Percentiles rank a stretch among this genome's conserved stretches.
These are phyloP conservation scores for Eremomyces bilateralis DNA, from an alignment of 495 filamentous ascomycete species.

Conservation along the genomic window DNA sequence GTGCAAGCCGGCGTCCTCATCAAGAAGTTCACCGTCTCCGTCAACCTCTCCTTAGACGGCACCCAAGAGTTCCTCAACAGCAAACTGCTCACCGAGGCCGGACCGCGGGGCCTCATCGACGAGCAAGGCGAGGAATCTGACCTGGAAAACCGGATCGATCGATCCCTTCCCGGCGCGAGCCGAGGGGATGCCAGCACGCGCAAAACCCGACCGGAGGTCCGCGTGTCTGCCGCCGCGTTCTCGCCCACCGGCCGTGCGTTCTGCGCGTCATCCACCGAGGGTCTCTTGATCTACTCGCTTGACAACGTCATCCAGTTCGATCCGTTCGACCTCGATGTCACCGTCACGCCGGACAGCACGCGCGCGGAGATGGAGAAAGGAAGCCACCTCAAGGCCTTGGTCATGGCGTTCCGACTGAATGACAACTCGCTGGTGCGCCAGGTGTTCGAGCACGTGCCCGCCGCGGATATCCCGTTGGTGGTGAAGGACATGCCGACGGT, in stretches of 20 bases:
- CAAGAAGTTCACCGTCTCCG: conserved; percentile 82
- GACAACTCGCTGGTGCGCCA: conserved; percentile 50
- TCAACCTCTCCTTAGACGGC: conserved; percentile 82
- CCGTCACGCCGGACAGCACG: conserved; percentile 67
- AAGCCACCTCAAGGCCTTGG: conserved; percentile 74
- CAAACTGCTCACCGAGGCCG: conserved; percentile 72
- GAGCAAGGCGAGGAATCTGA: conserved; percentile 76
- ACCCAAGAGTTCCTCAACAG: conserved; percentile 95
- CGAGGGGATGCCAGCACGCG: conserved; percentile 64
- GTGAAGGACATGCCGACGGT: conserved; percentile 60
- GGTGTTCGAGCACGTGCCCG: conserved; percentile 69
- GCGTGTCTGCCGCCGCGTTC: conserved; percentile 71
- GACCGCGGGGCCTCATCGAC: conserved; percentile 62
- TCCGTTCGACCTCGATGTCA: conserved; percentile 86
- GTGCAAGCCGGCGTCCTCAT: conserved; percentile 71
- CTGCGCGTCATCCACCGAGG: conserved; percentile 88
- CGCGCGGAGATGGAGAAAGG: conserved; percentile 49
- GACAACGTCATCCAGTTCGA: conserved; percentile 67
- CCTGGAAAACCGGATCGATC: conserved; percentile 62
- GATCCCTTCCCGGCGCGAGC: conserved; percentile 67
- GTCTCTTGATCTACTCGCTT: conserved; percentile 74
- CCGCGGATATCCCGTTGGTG: conserved; percentile 51
- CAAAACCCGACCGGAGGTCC: conserved; percentile 56
- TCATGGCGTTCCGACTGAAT: conserved; percentile 94
- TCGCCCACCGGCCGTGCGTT: conserved; percentile 74